Evolutionary conservation across 2,329 filamentous ascomycete species (phyloP), one percentile per base, ranked within the genome.

Genomic region (Zymoseptoria passerinii): DNA sequence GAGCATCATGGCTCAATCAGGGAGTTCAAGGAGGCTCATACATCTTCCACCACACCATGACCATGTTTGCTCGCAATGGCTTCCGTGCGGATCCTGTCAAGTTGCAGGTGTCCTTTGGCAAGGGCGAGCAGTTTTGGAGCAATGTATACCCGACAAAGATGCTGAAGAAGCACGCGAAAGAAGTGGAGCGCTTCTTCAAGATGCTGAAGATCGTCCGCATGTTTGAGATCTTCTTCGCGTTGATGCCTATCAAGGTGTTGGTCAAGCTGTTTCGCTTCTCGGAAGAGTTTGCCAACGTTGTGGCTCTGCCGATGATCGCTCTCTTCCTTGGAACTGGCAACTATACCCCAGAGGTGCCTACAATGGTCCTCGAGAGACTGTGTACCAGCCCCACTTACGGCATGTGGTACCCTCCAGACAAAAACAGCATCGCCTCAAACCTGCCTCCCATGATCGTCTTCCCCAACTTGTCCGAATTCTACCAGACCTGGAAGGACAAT

Each of bases 311-410:
- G 0, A 81, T 90, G 70, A 81, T 89, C 29, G 87, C 87, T 0
- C 75, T 90, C 1, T 90, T 91, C 68, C 76, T 90, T 0, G 87
- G 87, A 0, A 90, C 87, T 5, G 86, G 87, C 1, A 90, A 90
- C 64, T 85, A 88, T 65, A 87, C 87, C 0, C 83, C 86, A 0
- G 83, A 89, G 62, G 86, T 90, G 0, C 83, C 87, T 0, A 82
- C 80, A 49, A 85, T 86, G 23, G 84, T 90, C 35, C 76, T 90
- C 13, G 78, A 80, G 62, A 65, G 78, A 9, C 70, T 80, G 1
- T 77, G 72, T 64, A 80, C 77, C 1, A 79, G 77, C 62, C 80
- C 80, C 0, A 83, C 80, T 1, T 82, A 81, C 59, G 80, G 81
- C 50, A 82, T 83, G 79, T 83, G 81, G 81, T 82, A 81, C 63